A percentile compares a stretch with the other conserved stretches of the same genome.
phyloP scores from a whole-genome alignment of 2,329 filamentous ascomycete genomes.

The Aspergillus aculeatus region DNA sequence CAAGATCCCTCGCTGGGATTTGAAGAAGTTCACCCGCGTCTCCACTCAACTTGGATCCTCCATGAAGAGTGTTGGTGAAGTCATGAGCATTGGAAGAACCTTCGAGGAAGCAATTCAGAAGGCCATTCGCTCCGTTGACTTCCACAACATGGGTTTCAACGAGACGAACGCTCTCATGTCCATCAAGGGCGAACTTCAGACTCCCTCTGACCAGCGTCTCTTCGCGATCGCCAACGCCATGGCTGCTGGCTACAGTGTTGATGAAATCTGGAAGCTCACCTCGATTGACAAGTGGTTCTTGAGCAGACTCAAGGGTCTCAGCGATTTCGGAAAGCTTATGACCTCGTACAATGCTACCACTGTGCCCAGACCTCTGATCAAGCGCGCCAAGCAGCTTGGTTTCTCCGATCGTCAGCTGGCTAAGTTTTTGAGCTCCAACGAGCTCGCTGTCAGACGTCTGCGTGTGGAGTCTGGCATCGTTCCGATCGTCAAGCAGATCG shows the following conservation, averaged over 20 bases:
- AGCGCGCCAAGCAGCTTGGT: slow-evolving; percentile 86
- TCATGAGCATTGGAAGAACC: slow-evolving; percentile 95
- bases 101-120: slow-evolving; percentile 99
- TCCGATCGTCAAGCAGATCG: slow-evolving; percentile 95
- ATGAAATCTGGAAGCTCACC: slow-evolving; percentile 97
- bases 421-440: slow-evolving; percentile 91
- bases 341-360: slow-evolving; percentile 66
- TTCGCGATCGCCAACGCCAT: slow-evolving; percentile 98
- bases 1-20: slow-evolving; percentile 97
- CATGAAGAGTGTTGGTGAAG: slow-evolving; percentile 99
- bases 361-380: slow-evolving; percentile 64
- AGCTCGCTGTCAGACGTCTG: slow-evolving; percentile 80
- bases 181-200: slow-evolving; percentile 93
- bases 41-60: slow-evolving; percentile 94
- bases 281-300: slow-evolving; percentile 99
- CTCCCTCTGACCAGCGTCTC: slow-evolving; percentile 92
- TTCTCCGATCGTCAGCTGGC: slow-evolving; percentile 93
- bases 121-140: slow-evolving; percentile 92
- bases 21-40: slow-evolving; percentile 98
- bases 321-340: slow-evolving; percentile 82
- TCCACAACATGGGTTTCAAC: slow-evolving; percentile 91
- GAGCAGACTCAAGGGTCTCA: slow-evolving; percentile 83
- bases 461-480: slow-evolving; percentile 82
- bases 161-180: slow-evolving; percentile 91
- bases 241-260: slow-evolving; percentile 87